Evolutionary conservation across 2,329 filamentous ascomycete genomes (phyloP), one percentile per base, ranked within the genome.

Genomic region (Venturia carpophila): DNA sequence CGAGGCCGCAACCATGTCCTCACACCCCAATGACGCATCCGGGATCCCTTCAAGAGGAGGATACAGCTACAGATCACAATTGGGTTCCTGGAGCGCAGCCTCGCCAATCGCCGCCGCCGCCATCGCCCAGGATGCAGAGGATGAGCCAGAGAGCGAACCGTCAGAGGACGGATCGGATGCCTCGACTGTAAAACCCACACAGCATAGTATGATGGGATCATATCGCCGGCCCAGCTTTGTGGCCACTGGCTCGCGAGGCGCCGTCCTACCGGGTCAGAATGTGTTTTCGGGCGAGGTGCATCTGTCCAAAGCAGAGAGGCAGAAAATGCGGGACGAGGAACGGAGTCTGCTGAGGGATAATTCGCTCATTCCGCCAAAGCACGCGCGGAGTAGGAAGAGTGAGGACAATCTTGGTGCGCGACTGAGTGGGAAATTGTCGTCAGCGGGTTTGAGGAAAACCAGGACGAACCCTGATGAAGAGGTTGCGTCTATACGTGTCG

Each of bases 151-250:
- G 9, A 60, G 64, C 5, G 62, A 60, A 5, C 66, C 67, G 15
- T 81, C 83, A 4, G 84, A 86, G 42, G 80, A 84, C 63, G 83
- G 84, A 47, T 77, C 69, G 21, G 65, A 64, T 24, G 61, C 62
- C 39, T 64, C 61, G 27, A 58, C 52, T 13, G 47, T 58, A 7
- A 27, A 27, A 45, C 68, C 73, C 21, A 74, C 74, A 68, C 73
- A 78, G 68, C 76, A 78, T 67, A 83, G 84, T 19, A 80, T 88
- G 77, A 79, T 81, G 21, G 82, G 83, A 43, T 84, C 84, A 41
- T 96, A 94, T 77, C 85, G 89, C 65, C 84, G 91, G 58, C 90
- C 91, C 0, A 89, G 86, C 69, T 89, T 87, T 72, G 87, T 94
- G 55, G 87, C 88, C 39, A 89, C 88, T 15, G 87, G 87, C 30